Evolutionary conservation across 2,329 filamentous ascomycete genomes (phyloP).

Genomic region (Pseudogymnoascus sp.): DNA sequence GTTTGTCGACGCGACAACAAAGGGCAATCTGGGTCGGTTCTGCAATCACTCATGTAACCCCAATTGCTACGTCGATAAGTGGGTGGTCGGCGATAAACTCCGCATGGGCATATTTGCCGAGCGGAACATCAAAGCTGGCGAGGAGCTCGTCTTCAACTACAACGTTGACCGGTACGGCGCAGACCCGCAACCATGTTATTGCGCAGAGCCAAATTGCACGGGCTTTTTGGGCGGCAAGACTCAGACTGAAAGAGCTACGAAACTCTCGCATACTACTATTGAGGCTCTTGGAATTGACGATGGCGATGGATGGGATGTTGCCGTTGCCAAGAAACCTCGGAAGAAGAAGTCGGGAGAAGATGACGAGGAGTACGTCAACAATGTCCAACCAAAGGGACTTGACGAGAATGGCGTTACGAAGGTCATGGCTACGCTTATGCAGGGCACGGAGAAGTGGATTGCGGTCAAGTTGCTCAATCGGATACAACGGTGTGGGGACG

Average conservation of each 20-base stretch:
- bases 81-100: conserved; percentile 94
- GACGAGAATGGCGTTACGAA: conserved; percentile 81
- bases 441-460: conserved; percentile 99
- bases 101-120: conserved; percentile 98
- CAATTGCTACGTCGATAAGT: conserved; percentile 99
- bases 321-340: conserved; percentile 79
- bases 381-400: conserved; percentile 70
- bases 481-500: conserved; percentile 79
- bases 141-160: conserved; percentile 98
- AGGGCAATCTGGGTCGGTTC: conserved; percentile 90
- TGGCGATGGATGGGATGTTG: conserved; percentile 83
- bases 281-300: conserved; percentile 95
- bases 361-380: conserved; percentile 92
- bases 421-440: conserved; percentile 93
- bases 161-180: conserved; percentile 98
- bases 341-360: conserved; percentile 90
- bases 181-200: conserved; percentile 95
- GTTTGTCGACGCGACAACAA: conserved; percentile 96
- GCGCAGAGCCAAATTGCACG: conserved; percentile 86
- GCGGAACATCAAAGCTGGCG: conserved; percentile 75
- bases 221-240: conserved; percentile 97
- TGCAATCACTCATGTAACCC: conserved; percentile 99
- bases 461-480: conserved; percentile 87
- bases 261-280: conserved; percentile 80
- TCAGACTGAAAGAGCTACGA: conserved; percentile 90